Conservation (phyloP, 108 stramenopile genomes). For the Conticribra guillardii region DNA sequence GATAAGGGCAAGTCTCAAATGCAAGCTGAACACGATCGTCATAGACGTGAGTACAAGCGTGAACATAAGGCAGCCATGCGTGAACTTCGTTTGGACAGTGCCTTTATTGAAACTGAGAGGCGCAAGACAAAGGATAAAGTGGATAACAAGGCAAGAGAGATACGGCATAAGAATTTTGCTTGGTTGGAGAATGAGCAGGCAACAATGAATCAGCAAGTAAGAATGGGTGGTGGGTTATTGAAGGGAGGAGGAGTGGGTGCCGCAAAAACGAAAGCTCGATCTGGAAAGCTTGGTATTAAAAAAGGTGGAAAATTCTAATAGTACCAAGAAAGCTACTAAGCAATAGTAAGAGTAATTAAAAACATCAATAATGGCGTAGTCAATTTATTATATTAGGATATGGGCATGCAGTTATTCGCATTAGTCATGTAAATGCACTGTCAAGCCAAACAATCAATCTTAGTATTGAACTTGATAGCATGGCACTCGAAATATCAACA, state of each 20-base stretch:
- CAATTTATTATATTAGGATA: too few species aligned
- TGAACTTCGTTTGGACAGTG: constrained; percentile 87
- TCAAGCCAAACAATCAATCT: too few species aligned
- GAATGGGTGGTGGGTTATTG: constrained; percentile 81
- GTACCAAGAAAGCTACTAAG: too few species aligned
- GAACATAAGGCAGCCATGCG: constrained; percentile 95
- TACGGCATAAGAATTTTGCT: constrained; percentile 87
- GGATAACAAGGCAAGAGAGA: constrained; percentile 68
- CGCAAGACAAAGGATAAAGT: constrained; percentile 66
- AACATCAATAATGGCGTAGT: too few species aligned
- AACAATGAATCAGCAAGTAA: constrained; percentile 91
- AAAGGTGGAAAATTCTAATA: constrained; percentile 87
- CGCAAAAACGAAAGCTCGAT: constrained; percentile 72
- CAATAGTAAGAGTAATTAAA: too few species aligned
- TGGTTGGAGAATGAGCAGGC: constrained; percentile 93
- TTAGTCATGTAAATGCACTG: too few species aligned
- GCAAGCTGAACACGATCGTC: constrained; percentile 85
- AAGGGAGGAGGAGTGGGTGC: constrained; percentile 87
- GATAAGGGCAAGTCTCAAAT: constrained; percentile 88
- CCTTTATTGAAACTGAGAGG: constrained; percentile 84
- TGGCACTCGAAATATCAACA: too few species aligned
- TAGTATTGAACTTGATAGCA: too few species aligned
- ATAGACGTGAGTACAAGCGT: constrained; percentile 92
- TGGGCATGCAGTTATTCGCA: too few species aligned
- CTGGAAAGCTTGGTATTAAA: constrained; percentile 86